Base-by-base conservation (phyloP, 352 stramenopile genomes). In the Phytophthora hybrid region DNA sequence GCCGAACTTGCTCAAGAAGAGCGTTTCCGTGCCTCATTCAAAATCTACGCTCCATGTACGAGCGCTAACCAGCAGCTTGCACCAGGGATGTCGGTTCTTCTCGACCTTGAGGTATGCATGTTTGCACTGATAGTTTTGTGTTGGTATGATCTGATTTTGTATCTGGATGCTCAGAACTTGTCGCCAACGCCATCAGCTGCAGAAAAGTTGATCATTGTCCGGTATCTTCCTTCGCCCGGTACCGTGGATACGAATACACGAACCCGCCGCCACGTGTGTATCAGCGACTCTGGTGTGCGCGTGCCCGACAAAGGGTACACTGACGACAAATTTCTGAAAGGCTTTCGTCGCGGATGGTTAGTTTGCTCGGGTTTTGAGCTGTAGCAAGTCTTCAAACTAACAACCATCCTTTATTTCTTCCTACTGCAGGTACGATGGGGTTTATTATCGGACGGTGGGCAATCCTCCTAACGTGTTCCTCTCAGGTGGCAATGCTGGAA, bases 321-420 rank as follows among this genome's bases (percentile, higher is more conserved):
- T n/a, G 59, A 69, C 26, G 59, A 69, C 13, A 11, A 34, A 18
- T 69, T 65, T 58, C 34, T 74, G n/a, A 63, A 26, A 21, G 59
- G 67, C n/a, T 74, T 74, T 55, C 67, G 59, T 54, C 67, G 59
- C 19, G 67, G 67, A 34, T 74, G 67, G 59, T 69, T 65, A 60
- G 57, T 56, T 29, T 32, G 10, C 1, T 23, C 16, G 41, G 11
- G 34, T 18, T 31, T 21, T 21, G n/a, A 26, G 46, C 46, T 26
- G 46, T 26, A 53, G n/a, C n/a, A 14, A 49, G 41, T 19, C 8
- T 53, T 52, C 46, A 23, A 26, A 13, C 46, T 53, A 26, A 53
- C 46, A 53, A 21, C 41, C 8, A 16, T 13, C 13, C 5, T 26
- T 1, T 53, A 14, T 53, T 53, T 16, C 13, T 23, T 5, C 5